A percentile compares a stretch with the other conserved stretches of the same genome.
phyloP scores from a whole-genome alignment of 257 asterid genomes.

The Plantago ovata region DNA sequence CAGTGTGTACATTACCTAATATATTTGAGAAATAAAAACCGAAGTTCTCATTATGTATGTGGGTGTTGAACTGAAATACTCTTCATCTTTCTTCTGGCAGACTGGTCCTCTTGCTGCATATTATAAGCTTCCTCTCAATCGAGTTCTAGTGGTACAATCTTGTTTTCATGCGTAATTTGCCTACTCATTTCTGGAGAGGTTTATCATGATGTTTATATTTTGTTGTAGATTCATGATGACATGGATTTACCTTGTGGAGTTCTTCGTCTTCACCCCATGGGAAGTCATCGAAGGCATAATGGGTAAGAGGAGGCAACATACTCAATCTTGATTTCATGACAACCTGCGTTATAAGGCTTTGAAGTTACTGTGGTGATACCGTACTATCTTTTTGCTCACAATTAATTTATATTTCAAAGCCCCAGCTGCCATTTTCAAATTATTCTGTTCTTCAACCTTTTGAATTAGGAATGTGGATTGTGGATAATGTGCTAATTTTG shows the following conservation, averaged over 20 bases:
- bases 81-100: slow-evolving; percentile 38
- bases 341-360: no score
- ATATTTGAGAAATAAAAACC: background rate
- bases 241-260: slow-evolving; percentile 94
- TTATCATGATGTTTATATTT: slow-evolving; percentile 3
- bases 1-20: background rate
- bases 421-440: no score
- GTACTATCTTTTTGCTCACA: no score
- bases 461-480: no score
- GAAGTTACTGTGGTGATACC: no score
- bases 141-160: slow-evolving; percentile 70
- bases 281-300: slow-evolving; percentile 78
- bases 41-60: background rate
- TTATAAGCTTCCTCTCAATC: slow-evolving; percentile 92
- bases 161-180: slow-evolving; percentile 13
- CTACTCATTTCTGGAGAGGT: no score
- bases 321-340: no score
- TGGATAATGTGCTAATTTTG: no score
- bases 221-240: slow-evolving; percentile 79
- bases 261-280: slow-evolving; percentile 78
- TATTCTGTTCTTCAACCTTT: no score
- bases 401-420: no score
- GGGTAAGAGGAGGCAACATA: slow-evolving; percentile 74
- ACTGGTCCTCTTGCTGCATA: slow-evolving; percentile 95
- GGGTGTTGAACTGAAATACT: slow-evolving; percentile 10